Evolutionary conservation across 2,329 filamentous ascomycete species (phyloP).

Genomic region (Tolypocladium guangdongense): DNA sequence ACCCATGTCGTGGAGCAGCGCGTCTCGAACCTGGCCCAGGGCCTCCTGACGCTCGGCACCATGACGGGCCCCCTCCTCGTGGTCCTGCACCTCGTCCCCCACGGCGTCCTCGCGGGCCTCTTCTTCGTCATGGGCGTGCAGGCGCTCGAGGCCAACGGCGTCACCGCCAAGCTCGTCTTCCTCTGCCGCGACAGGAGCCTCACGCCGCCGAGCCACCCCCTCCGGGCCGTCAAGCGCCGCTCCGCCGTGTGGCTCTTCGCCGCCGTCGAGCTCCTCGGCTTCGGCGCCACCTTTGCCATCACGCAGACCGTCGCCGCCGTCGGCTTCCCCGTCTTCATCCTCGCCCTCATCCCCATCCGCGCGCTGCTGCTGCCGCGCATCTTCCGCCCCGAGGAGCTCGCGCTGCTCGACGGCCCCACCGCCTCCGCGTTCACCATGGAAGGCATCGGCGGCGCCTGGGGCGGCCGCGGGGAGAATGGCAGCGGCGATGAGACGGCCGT

Average conservation of each 20-base stretch:
- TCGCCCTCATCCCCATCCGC: conserved; percentile 56
- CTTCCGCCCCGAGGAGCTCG: conserved; percentile 50
- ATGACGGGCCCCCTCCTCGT: conserved; percentile 66
- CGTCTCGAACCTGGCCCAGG: conserved; percentile 67
- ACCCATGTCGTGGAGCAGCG: conserved; percentile 68
- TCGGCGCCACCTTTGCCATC: conserved; percentile 71
- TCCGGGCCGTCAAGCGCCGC: conserved; percentile 50
- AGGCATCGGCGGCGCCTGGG: conserved; percentile 55
- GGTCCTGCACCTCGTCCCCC: conserved; percentile 67
- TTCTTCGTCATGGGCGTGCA: conserved; percentile 82
- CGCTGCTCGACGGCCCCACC: conserved; percentile 58
- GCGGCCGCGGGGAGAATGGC: conserved; percentile 15
- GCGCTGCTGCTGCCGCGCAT: conserved; percentile 51
- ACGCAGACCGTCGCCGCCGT: conserved; percentile 76
- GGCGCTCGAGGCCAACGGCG: conserved; percentile 65
- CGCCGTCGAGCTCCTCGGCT: conserved; percentile 54
- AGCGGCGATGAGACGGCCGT: conserved; percentile 9
- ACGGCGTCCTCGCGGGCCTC: conserved; percentile 67
- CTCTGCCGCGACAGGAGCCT: conserved; percentile 52
- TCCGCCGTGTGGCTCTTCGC: conserved; percentile 63
- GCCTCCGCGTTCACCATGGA: conserved; percentile 69
- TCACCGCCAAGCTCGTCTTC: conserved; percentile 65
- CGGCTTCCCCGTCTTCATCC: conserved; percentile 66
- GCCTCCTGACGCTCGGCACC: conserved; percentile 65
- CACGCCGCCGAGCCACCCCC: conserved; percentile 47